Evolutionary conservation across 345 rosid genomes (phyloP).

Genomic region (Gynandropsis gynandra): DNA sequence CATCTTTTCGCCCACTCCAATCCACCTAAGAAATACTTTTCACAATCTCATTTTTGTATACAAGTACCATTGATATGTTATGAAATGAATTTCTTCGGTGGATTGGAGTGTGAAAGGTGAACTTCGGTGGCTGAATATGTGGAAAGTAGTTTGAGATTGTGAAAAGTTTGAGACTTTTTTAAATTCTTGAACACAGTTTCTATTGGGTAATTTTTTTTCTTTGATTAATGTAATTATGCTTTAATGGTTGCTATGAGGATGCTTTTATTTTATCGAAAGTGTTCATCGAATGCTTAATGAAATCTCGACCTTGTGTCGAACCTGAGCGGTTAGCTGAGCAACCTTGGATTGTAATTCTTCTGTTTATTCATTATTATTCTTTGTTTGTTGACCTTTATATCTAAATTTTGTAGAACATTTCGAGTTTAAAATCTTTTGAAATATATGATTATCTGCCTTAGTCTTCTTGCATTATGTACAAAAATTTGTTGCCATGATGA

Average conservation of each 20-base stretch:
- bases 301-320: slow-evolving; percentile 27
- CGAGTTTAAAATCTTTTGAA: too few species aligned
- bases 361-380: not conserved
- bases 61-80: too few species aligned
- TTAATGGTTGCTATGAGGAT: slow-evolving; percentile 37
- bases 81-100: too few species aligned
- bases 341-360: too few species aligned
- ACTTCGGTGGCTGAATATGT: too few species aligned
- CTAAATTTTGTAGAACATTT: too few species aligned
- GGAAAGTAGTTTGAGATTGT: too few species aligned
- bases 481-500: slow-evolving; percentile 32
- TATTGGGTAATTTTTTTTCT: not conserved
- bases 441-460: not conserved
- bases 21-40: too few species aligned
- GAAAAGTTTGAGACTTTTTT: not conserved
- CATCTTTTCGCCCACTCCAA: too few species aligned
- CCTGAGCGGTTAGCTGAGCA: slow-evolving; percentile 49
- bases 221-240: not conserved
- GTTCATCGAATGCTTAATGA: slow-evolving; percentile 25
- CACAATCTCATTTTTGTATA: too few species aligned
- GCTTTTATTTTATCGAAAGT: slow-evolving; percentile 17
- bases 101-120: too few species aligned
- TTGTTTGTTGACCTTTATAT: not conserved
- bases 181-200: too few species aligned
- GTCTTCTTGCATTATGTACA: not conserved